phyloP scores from a whole-genome alignment of 306 rosid species.

The barrel medic (Medicago truncatula) region DNA sequence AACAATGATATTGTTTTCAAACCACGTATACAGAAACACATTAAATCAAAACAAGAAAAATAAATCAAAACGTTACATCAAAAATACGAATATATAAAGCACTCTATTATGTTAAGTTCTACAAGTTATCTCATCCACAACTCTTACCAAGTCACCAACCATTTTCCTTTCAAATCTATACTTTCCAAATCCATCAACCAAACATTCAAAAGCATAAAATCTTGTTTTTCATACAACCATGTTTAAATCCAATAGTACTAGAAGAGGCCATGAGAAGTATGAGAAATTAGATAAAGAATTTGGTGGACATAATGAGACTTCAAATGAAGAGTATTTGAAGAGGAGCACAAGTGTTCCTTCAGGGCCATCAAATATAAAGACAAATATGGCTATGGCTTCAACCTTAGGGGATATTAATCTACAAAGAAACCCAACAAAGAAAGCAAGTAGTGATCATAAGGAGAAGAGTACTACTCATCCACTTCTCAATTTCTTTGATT shows the following conservation, averaged over 20 bases:
- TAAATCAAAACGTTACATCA: constrained; percentile 9
- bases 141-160: constrained; percentile 37
- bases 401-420: constrained; percentile 36
- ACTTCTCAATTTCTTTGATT: constrained; percentile 50
- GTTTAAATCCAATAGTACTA: constrained; percentile 57
- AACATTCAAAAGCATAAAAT: neutral
- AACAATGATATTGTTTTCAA: constrained; percentile 30
- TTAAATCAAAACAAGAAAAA: constrained; percentile 30
- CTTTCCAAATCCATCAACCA: neutral
- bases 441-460: constrained; percentile 29
- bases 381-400: constrained; percentile 30
- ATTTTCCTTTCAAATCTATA: constrained; percentile 28
- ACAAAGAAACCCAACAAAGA: constrained; percentile 60
- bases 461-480: constrained; percentile 53
- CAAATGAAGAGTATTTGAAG: constrained; percentile 51
- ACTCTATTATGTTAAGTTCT: neutral
- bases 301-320: constrained; percentile 14
- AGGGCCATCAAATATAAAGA: constrained; percentile 29
- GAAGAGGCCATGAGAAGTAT: constrained; percentile 50
- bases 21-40: neutral
- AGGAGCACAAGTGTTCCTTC: constrained; percentile 60
- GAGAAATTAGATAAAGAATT: constrained; percentile 59
- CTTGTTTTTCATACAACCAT: constrained; percentile 30
- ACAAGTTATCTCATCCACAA: constrained; percentile 8
- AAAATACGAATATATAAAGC: constrained; percentile 25